phyloP scores from a whole-genome alignment of 2,329 filamentous ascomycete genomes.

The Colletotrichum destructivum region DNA sequence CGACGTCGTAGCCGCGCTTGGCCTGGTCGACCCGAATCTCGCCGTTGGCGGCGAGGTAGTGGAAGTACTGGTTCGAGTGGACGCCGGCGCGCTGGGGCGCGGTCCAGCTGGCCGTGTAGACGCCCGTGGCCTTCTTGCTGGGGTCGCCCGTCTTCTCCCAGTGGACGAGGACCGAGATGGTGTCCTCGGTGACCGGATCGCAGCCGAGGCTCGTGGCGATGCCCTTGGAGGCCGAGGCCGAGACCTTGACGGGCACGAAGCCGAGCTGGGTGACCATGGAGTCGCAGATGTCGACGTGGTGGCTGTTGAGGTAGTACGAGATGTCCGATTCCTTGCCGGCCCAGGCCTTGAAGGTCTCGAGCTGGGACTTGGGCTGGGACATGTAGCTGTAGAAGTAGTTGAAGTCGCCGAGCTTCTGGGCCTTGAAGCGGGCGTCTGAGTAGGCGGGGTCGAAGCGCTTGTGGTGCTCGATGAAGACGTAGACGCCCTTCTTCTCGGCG shows the following conservation, averaged over 20 bases:
- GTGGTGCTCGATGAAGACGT: conserved; percentile 96
- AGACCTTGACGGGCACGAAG: conserved; percentile 84
- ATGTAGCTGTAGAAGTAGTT: conserved; percentile 99
- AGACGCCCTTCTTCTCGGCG: conserved; percentile 82
- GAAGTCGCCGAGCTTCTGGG: conserved; percentile 87
- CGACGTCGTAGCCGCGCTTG: conserved; percentile 94
- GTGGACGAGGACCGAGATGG: conserved; percentile 90
- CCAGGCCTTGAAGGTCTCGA: conserved; percentile 96
- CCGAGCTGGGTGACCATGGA: conserved; percentile 84
- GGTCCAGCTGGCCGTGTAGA: conserved; percentile 96
- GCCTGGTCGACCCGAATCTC: conserved; percentile 94
- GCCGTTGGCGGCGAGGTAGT: conserved; percentile 88
- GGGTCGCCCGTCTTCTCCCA: conserved; percentile 83
- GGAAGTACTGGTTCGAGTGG: conserved; percentile 98
- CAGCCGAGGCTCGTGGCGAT: conserved; percentile 86
- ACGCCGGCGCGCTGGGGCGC: conserved; percentile 93
- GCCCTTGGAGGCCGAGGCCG: conserved; percentile 83
- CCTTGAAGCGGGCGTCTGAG: conserved; percentile 85
- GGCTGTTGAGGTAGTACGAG: conserved; percentile 95
- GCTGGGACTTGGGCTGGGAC: conserved; percentile 91
- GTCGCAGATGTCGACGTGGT: conserved; percentile 94
- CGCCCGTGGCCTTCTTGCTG: conserved; percentile 82
- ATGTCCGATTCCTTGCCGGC: conserved; percentile 94
- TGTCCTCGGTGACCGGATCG: conserved; percentile 87
- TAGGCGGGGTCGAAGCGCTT: conserved; percentile 97